phyloP scores from a whole-genome alignment of 2,329 filamentous ascomycete species.

The Akanthomyces uredinophilus region DNA sequence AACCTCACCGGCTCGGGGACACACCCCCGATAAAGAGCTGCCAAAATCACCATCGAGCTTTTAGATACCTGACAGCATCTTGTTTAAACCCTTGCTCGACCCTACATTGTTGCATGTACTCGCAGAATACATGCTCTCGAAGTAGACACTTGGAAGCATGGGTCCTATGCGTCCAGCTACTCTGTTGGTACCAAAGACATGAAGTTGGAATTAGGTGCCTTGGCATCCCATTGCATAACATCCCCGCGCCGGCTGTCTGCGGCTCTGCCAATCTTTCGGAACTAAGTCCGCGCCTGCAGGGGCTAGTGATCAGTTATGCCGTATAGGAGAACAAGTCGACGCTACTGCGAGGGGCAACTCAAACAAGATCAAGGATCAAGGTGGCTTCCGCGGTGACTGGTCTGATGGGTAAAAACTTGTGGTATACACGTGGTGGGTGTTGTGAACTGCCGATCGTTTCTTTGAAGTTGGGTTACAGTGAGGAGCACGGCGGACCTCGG shows the following conservation, averaged over 20 bases:
- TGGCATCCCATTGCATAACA: background rate
- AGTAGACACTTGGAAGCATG: background rate
- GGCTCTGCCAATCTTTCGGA: background rate
- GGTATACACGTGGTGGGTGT: background rate
- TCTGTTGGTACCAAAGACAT: background rate
- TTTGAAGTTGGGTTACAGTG: constrained; percentile 1
- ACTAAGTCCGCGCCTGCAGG: background rate
- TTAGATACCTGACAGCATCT: background rate
- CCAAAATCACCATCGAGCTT: background rate
- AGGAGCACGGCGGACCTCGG: background rate
- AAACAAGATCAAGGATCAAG: background rate
- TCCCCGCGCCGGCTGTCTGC: background rate
- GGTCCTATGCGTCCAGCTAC: background rate
- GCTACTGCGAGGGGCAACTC: background rate
- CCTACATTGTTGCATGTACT: background rate
- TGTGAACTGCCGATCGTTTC: background rate
- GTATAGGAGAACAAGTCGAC: background rate
- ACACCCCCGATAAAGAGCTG: background rate
- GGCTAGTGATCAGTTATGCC: background rate
- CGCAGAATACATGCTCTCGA: background rate
- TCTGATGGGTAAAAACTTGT: background rate
- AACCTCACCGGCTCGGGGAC: no score
- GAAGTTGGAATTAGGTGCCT: background rate
- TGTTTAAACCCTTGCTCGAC: background rate
- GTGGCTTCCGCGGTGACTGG: background rate